Evolutionary conservation across 2,329 filamentous ascomycete genomes (phyloP).

Genomic region (Colletotrichum sp.): DNA sequence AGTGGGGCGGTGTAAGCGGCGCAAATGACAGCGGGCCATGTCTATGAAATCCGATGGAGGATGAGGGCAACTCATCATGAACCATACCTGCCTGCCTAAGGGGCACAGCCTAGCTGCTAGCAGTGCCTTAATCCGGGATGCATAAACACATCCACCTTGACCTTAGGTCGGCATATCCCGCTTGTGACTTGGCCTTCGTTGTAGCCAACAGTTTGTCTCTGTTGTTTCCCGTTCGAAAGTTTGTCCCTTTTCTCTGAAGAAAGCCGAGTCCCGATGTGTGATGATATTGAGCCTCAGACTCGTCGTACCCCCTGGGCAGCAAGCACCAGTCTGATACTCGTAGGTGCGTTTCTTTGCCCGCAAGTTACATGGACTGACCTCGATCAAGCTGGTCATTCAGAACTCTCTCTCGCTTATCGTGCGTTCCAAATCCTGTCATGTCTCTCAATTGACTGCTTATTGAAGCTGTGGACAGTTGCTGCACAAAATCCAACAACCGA

Average conservation of each 20-base stretch:
- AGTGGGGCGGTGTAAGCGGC: background rate
- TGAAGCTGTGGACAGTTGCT: background rate
- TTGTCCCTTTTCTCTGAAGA: background rate
- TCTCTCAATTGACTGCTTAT: background rate
- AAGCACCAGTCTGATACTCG: background rate
- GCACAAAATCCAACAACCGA: background rate
- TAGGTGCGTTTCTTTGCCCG: background rate
- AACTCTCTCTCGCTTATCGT: background rate
- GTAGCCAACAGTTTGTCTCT: fast-evolving
- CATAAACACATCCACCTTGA: background rate
- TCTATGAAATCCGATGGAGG: background rate
- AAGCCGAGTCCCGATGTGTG: background rate
- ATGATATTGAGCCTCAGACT: background rate
- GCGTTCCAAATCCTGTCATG: background rate
- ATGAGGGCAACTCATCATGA: background rate
- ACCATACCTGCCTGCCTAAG: fast-evolving
- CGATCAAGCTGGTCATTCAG: background rate
- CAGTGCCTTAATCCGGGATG: background rate
- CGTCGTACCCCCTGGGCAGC: background rate
- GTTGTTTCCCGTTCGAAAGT: background rate
- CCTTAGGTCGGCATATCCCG: background rate
- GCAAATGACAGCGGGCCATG: background rate
- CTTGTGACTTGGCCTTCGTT: background rate
- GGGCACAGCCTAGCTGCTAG: background rate
- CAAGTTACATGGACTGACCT: background rate